Evolutionary conservation across 495 filamentous ascomycete genomes (phyloP), one percentile per base, ranked within the genome.

Genomic region (Platismatia glauca): DNA sequence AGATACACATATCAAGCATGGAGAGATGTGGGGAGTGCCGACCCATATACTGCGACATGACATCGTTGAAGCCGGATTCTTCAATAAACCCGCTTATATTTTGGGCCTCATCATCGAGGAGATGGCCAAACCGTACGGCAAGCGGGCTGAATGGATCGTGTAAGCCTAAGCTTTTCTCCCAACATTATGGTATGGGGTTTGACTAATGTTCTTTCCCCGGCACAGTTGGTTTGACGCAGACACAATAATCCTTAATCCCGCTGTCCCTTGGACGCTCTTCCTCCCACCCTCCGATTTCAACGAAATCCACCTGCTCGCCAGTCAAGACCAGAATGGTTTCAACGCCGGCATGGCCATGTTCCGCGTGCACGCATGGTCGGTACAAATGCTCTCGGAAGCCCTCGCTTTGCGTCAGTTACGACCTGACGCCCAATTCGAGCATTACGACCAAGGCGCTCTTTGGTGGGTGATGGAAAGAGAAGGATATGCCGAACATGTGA

Each of bases 121-220:
- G 65, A 60, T 80, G 63, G 62, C 70, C 24, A 79, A 77, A 60
- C 71, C 75, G 7, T 63, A 59, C 22, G 65, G 46, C 1, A 65
- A 76, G 61, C 66, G 77, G 41, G 62, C 72, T 27, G 74, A 77
- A 31, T 81, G 78, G 78, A 59, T 79, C 18, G 73, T 80, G 77
- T 80, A 66, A 46, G 71, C 65, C 3, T 18, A n/a, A 33, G 15
- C 22, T 27, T 12, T 4, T 22, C 24, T 13, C 24, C 15, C n/a
- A 18, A 39, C 1, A 15, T 39, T 52, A n/a, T 9, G 22, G 5
- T n/a, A 22, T 29, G 11, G 22, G 15, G 22, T 24, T 48, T 37
- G 57, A 37, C n/a, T 35, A 44, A 57, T 56, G 37, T 20, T n/a
- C 16, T 37, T 35, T 35, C 55, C 39, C 27, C 55, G 20, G 29